Conservation (phyloP, 2,329 filamentous ascomycete species). For the Harringtonia lauricola region DNA sequence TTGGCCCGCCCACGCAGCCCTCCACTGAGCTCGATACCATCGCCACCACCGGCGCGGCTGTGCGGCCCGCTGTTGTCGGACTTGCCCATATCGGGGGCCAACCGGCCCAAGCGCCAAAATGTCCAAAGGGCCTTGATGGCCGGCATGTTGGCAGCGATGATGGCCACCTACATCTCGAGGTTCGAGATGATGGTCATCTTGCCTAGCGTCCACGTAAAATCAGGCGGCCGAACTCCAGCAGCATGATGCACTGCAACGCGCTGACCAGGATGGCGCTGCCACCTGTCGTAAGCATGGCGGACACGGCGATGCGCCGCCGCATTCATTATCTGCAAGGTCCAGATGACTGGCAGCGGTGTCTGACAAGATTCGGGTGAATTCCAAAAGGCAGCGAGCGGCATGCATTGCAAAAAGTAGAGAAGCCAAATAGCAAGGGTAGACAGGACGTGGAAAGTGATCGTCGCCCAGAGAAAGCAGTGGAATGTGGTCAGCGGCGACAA, state of each 20-base stretch:
- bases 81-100: background rate
- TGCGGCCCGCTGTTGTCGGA: background rate
- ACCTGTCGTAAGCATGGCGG: slow-evolving; percentile 19
- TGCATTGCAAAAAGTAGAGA: slow-evolving; percentile 18
- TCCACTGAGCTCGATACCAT: background rate
- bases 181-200: slow-evolving; percentile 21
- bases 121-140: slow-evolving; percentile 19
- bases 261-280: slow-evolving; percentile 16
- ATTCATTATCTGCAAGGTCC: slow-evolving; percentile 30
- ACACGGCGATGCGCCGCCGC: slow-evolving; percentile 11
- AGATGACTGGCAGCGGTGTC: slow-evolving; percentile 30
- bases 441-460: slow-evolving; percentile 16
- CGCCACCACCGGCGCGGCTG: background rate
- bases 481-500: slow-evolving; percentile 16
- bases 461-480: slow-evolving; percentile 13
- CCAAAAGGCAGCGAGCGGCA: background rate
- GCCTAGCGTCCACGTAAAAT: slow-evolving; percentile 18
- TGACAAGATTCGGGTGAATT: slow-evolving; percentile 15
- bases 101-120: slow-evolving; percentile 2
- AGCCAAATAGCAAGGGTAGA: slow-evolving; percentile 18
- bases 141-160: slow-evolving; percentile 21
- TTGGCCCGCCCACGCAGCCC: background rate
- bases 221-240: slow-evolving; percentile 23
- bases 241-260: slow-evolving; percentile 32
- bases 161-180: slow-evolving; percentile 20